Base-by-base conservation (phyloP, 495 filamentous ascomycete species). In the Tuber melanosporum region DNA sequence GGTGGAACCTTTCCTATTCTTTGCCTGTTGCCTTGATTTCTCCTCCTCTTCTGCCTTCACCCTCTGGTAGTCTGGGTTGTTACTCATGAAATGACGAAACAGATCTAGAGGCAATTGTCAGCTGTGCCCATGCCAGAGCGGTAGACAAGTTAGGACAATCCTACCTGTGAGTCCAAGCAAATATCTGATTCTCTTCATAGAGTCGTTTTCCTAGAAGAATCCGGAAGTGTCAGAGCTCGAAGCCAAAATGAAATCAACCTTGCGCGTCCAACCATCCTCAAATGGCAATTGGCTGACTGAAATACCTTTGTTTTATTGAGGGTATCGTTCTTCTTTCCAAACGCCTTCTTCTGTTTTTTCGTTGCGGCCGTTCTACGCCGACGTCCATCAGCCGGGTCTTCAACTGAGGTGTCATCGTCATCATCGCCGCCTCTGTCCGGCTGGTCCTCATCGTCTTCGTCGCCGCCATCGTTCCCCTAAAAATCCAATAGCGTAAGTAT, bases 41-140 rank as follows among this genome's bases (percentile, higher is more conserved):
- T 96, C 93, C 26, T 89, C 91, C 84, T 98, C 94, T 84, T 98
- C 93, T 15, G 88, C 88, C 88, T 98, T 94, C 74, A 98, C 92
- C 69, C 95, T 91, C 80, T 95, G 91, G 83, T 98, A 93, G 52
- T 90, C 90, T 3, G 94, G 95, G 83, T 97, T 99, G 32, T 94
- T 92, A 82, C 98, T 94, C 86, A 99, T 99, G 85, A 99, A 99
- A 85, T 99, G 96, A 77, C 96, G 92, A 87, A 99, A 99, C 36
- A 99, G 89, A 83, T 99, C 96, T 70, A 44, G 46, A 72, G 70
- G 69, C 42, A 17, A 69, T 32, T 74, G 69, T 82, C 45, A 78
- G 80, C 43, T n/a, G 71, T 43, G 57, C 57, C 17, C 57, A 36
- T 49, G 10, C 41, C 32, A 17, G 15, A 47, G 14, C 17, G 45